These are phyloP conservation scores for Chalciporus sp. DNA, from an alignment of 1,284 basidiomycete genomes.

Conservation along the genomic window DNA sequence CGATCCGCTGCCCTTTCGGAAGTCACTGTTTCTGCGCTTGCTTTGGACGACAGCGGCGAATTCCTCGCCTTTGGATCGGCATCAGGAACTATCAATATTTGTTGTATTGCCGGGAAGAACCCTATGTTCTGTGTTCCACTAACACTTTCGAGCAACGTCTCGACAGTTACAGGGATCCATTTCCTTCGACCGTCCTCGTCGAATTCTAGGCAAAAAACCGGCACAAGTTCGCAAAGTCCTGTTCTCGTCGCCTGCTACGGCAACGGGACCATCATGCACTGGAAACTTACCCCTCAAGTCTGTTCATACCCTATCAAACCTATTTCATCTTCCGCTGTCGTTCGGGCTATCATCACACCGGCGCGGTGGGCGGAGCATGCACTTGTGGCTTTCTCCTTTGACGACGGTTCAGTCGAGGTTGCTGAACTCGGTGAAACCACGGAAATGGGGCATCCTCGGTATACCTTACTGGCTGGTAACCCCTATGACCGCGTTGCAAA, in stretches of 20 bases:
- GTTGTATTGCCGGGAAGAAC: conserved; percentile 48
- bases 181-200: conserved; percentile 30
- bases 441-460: conserved; percentile 42
- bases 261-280: conserved; percentile 57
- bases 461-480: conserved; percentile 58
- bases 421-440: conserved; percentile 48
- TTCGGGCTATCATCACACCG: conserved; percentile 51
- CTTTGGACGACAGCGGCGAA: conserved; percentile 56
- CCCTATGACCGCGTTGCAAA: conserved; percentile 52
- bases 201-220: conserved; percentile 23
- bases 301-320: conserved; percentile 48
- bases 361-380: conserved; percentile 47
- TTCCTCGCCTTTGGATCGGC: conserved; percentile 67
- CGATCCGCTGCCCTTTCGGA: conserved; percentile 38
- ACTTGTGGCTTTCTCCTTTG: conserved; percentile 60
- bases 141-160: conserved; percentile 34
- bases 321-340: conserved; percentile 44
- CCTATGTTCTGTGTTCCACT: conserved; percentile 47
- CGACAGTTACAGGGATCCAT: conserved; percentile 38
- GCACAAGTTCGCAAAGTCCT: conserved; percentile 36
- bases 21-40: conserved; percentile 57
- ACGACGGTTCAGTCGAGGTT: conserved; percentile 67
- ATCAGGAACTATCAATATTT: conserved; percentile 61
- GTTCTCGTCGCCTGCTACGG: conserved; percentile 58
- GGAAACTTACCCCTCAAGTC: conserved; percentile 45